Percentiles rank a stretch among this genome's conserved stretches.
Conservation (phyloP, 768 basidiomycete genomes). For the Hortiboletus campestris region DNA sequence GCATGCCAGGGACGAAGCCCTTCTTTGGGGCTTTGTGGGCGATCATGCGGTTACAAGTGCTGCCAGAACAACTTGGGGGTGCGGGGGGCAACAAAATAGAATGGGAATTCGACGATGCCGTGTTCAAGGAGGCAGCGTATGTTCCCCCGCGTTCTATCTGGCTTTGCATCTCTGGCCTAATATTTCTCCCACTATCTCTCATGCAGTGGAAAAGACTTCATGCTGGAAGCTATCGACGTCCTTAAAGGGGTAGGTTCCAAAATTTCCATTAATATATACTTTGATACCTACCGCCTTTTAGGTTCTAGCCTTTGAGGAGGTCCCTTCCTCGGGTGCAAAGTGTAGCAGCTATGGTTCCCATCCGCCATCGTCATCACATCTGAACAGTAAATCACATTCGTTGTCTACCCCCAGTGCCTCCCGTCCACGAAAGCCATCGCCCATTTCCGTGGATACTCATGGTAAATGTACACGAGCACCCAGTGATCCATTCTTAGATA, state of each 20-base stretch:
- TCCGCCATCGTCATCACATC: constrained; percentile 43
- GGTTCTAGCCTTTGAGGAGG: constrained; percentile 77
- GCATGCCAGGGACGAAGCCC: constrained; percentile 87
- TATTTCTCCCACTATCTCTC: constrained; percentile 20
- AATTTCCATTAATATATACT: constrained; percentile 10
- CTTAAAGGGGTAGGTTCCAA: constrained; percentile 76
- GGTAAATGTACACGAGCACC: constrained; percentile 70
- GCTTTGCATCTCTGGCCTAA: constrained; percentile 9
- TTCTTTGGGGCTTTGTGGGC: constrained; percentile 72
- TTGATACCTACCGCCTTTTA: constrained; percentile 20
- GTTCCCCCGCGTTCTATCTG: constrained; percentile 33
- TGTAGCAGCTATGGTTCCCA: constrained; percentile 34
- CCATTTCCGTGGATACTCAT: constrained; percentile 43
- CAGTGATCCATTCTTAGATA: constrained; percentile 79
- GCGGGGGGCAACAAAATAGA: constrained; percentile 70
- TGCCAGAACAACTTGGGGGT: constrained; percentile 79
- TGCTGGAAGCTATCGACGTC: constrained; percentile 86
- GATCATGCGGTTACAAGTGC: constrained; percentile 73
- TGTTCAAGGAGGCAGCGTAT: constrained; percentile 92
- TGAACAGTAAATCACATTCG: constrained; percentile 57
- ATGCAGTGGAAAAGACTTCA: constrained; percentile 86
- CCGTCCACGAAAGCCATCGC: constrained; percentile 36
- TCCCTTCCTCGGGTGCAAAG: constrained; percentile 33
- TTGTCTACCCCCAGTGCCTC: constrained; percentile 34
- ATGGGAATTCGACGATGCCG: constrained; percentile 94